Percentiles rank a stretch among this genome's conserved stretches.
phyloP scores from a whole-genome alignment of 1,284 basidiomycete species.

The Rhodotorula sp. region DNA sequence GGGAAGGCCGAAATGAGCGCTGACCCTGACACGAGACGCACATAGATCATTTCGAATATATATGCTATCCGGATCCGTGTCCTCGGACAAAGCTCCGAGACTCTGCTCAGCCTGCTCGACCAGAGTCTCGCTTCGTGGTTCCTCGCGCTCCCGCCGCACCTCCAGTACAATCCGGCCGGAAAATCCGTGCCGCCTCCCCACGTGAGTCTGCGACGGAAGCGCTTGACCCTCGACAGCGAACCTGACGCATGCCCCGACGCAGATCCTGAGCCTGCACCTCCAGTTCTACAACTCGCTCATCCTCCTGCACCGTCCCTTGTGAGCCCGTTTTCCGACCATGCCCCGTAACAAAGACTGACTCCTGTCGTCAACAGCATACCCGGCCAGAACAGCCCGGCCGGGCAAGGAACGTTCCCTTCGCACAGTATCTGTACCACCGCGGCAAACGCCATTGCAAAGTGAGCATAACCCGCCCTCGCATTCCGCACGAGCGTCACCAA shows the following conservation, averaged over 20 bases:
- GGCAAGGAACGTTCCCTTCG: conserved; percentile 55
- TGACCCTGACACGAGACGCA: conserved; percentile 6
- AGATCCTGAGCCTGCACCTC: conserved; percentile 75
- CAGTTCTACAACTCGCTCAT: conserved; percentile 81
- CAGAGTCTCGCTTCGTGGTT: conserved; percentile 73
- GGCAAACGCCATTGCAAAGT: conserved; percentile 72
- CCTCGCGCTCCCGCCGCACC: conserved; percentile 66
- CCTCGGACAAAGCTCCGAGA: conserved; percentile 58
- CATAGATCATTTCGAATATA: conserved; percentile 67
- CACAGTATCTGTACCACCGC: conserved; percentile 70
- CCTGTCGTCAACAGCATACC: conserved; percentile 28
- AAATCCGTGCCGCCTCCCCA: conserved; percentile 42
- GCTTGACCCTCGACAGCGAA: too few relatives aligned
- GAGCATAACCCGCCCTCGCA: background rate
- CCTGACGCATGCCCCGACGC: conserved; percentile 38
- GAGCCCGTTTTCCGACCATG: background rate
- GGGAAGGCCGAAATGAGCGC: too few relatives aligned
- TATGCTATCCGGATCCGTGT: conserved; percentile 67
- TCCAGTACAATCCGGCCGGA: conserved; percentile 53
- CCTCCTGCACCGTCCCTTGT: conserved; percentile 70
- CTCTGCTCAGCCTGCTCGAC: conserved; percentile 60
- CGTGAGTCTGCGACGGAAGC: conserved; percentile 41
- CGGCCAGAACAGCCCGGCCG: conserved; percentile 57
- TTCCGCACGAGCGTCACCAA: background rate
- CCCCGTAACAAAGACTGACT: background rate